Conservation (phyloP, 2,329 filamentous ascomycete genomes). For the Elsinoe fawcettii region DNA sequence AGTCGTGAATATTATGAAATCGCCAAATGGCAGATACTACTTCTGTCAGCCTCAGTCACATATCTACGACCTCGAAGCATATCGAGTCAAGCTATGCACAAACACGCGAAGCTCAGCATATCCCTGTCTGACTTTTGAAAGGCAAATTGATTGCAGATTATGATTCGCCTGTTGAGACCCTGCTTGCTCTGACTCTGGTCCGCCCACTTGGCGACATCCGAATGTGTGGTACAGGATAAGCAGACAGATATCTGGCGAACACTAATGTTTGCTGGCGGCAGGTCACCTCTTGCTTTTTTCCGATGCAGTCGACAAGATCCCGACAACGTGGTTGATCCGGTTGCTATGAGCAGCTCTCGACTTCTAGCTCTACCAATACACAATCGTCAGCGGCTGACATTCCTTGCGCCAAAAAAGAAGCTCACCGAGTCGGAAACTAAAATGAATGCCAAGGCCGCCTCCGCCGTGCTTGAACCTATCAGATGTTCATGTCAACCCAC, state of each 20-base stretch:
- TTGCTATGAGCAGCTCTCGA: background rate
- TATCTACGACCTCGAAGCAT: too few species aligned
- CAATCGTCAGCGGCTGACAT: background rate
- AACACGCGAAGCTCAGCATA: background rate
- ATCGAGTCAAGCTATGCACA: background rate
- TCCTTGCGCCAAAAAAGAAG: background rate
- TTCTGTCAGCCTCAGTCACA: too few species aligned
- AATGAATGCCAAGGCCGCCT: conserved; percentile 2
- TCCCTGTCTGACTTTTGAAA: background rate
- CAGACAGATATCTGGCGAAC: background rate
- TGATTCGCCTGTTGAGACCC: background rate
- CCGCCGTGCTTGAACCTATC: background rate
- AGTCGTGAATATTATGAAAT: too few species aligned
- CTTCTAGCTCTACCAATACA: background rate
- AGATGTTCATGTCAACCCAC: conserved; percentile 3
- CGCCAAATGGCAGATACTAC: too few species aligned
- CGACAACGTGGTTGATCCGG: background rate
- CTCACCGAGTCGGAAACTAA: background rate
- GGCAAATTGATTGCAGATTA: background rate
- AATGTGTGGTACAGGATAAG: background rate
- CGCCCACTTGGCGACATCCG: conserved; percentile 3
- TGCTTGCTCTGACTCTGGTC: background rate
- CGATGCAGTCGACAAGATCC: background rate
- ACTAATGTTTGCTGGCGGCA: too few species aligned
- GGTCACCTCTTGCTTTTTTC: background rate